Base-by-base conservation (phyloP, 1,284 basidiomycete genomes). In the Ustilago tritici region DNA sequence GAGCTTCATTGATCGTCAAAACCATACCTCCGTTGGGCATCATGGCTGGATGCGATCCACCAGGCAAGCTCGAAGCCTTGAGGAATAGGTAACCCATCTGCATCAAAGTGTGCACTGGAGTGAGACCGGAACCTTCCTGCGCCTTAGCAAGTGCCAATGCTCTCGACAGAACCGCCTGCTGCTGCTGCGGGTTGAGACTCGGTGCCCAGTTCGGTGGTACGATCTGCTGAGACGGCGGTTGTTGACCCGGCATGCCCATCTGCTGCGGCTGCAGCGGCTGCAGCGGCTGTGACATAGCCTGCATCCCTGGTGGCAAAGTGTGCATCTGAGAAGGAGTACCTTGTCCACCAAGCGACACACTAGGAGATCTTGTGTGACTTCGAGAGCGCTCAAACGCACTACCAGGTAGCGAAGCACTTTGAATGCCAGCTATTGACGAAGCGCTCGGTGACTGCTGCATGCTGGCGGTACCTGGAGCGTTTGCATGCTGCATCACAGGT, bases 81-180 rank as follows among this genome's bases (percentile, higher is more conserved):
- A 85, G 65, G 67, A 81, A 84, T 46, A 85, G 74, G 47, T 76
- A 85, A 52, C 83, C 83, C 74, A 83, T 75, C 61, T 83, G 79
- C 65, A 79, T 70, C 9, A 85, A 64, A 17, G 81, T 78, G 38
- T 82, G 78, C 5, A 80, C 72, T 7, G 82, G 78, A 14, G 80
- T 80, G 41, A 77, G 66, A 11, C 66, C 65, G 0, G 80, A 65
- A 8, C 72, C 69, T 36, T 78, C 72, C 54, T 81, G 79, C 38
- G 75, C 69, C 63, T 82, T 82, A 34, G 80, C 73, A 6, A 79
- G 60, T 31, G 81, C 80, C 23, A 84, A 35, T 28, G 83, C 81
- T 32, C 78, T 63, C 2, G 68, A 65, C 36, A 84, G 61, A 4
- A 85, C 65, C 4, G 80, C 70, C 64, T 82, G 78, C 68, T 85